Base-by-base conservation (phyloP, 2,329 filamentous ascomycete species). In the Sporothrix dimorphospora region DNA sequence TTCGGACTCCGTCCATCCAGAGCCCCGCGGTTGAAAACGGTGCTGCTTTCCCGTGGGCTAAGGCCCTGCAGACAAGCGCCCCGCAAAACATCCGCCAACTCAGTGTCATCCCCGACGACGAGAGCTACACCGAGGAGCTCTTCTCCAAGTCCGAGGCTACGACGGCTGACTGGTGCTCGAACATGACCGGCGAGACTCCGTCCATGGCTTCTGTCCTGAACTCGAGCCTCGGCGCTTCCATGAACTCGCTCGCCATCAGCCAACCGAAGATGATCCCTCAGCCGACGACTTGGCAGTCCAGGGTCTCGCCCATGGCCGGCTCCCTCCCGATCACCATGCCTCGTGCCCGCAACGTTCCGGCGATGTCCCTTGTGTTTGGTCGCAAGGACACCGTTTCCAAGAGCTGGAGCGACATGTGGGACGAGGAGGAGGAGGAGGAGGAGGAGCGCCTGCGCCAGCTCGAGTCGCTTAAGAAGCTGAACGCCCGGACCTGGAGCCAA, bases 361-460 rank as follows among this genome's bases (percentile, higher is more conserved):
- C 92, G 74, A 91, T 95, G 86, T 90, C 92, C 4, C 88, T 91
- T 79, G 89, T 95, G 68, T 95, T 97, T 79, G 93, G 92, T 78
- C 90, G 92, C 79, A 88, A 89, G 74, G 92, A 95, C 61, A 85
- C 88, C 65, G 93, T 97, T 65, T 97, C 96, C 72, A 98, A 98
- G 91, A 98, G 96, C 85, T 99, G 96, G 96, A 97, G 94, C 78
- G 96, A 99, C 81, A 90, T 98, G 81, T 98, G 94, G 91, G 95
- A 98, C 73, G 95, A 98, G 81, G 95, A 98, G 70, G 84, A 86
- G 61, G 94, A 96, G 78, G 88, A 92, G 76, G 85, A 86, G 47
- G 88, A 91, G 77, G 89, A 91, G 78, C 86, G 86, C 74, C 82
- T 83, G 73, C 87, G 87, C 75, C 88, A 91, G 79, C 83, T 88